These are phyloP conservation scores for Lasiodiplodia citricola DNA, from an alignment of 2,329 filamentous ascomycete species.

Conservation along the genomic window DNA sequence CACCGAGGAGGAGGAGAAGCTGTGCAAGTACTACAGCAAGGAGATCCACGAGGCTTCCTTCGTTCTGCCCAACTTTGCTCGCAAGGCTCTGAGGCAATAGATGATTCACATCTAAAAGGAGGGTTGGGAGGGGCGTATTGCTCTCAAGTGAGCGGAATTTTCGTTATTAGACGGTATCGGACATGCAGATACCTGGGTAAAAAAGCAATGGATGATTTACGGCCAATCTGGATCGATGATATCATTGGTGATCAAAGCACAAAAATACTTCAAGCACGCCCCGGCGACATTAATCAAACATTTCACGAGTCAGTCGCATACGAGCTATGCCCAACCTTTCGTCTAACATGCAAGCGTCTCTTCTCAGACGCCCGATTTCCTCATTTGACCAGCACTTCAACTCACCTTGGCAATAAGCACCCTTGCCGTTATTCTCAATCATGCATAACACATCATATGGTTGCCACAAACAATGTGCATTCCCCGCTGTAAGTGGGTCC, in stretches of 20 bases:
- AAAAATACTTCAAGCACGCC: not conserved
- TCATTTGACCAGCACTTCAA: not conserved
- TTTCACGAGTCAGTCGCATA: not conserved
- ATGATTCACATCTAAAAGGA: not conserved
- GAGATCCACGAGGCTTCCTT: conserved; percentile 96
- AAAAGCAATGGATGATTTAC: conserved; percentile 25
- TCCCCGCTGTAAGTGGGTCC: not conserved
- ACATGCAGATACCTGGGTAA: conserved; percentile 15
- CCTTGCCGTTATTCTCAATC: not conserved
- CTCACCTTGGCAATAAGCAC: not conserved
- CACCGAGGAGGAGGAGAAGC: conserved; percentile 85
- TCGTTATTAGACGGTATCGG: conserved; percentile 8
- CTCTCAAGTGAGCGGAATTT: not conserved
- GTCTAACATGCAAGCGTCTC: no score
- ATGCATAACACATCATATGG: not conserved
- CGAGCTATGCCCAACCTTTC: not conserved
- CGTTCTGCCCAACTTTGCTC: conserved; percentile 89
- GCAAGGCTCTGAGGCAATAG: conserved; percentile 65
- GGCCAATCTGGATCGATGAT: not conserved
- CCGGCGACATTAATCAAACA: not conserved
- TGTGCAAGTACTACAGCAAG: conserved; percentile 96
- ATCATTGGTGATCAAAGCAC: not conserved
- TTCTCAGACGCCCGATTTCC: not conserved
- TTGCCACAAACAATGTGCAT: not conserved
- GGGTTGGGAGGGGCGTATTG: not conserved